These are phyloP conservation scores for Starmerella apicola DNA, from an alignment of 805 yeast species.

Conservation along the genomic window DNA sequence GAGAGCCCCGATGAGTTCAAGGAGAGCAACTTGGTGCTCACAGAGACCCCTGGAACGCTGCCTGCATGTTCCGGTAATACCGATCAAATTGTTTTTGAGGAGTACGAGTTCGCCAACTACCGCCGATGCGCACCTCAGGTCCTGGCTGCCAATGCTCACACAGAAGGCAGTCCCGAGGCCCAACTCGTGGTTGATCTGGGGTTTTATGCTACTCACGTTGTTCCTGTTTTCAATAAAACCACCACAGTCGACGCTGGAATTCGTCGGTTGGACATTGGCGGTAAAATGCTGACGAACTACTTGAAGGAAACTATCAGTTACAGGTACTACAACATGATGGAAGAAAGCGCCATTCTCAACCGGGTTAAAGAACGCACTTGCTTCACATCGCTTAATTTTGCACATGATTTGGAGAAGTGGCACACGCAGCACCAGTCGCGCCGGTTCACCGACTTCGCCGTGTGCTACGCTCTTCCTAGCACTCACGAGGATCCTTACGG, in stretches of 20 bases:
- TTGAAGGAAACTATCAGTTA: conserved; percentile 76
- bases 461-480: conserved; percentile 67
- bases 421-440: conserved; percentile 18
- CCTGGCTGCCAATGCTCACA: conserved; percentile 18
- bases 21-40: conserved; percentile 51
- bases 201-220: conserved; percentile 71
- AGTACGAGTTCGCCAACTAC: conserved; percentile 64
- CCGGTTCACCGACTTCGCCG: conserved; percentile 26
- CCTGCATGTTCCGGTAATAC: conserved; percentile 72
- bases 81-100: conserved; percentile 90
- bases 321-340: conserved; percentile 84
- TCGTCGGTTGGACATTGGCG: conserved; percentile 72
- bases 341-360: conserved; percentile 75
- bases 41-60: conserved; percentile 71
- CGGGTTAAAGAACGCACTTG: conserved; percentile 71
- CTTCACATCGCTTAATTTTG: conserved; percentile 53
- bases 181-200: conserved; percentile 80
- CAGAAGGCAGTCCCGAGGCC: conserved; percentile 35
- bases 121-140: conserved; percentile 42
- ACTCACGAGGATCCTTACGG: conserved; percentile 35
- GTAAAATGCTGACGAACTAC: conserved; percentile 69
- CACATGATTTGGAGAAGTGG: conserved; percentile 33
- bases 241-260: conserved; percentile 75
- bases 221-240: conserved; percentile 71
- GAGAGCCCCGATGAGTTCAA: conserved; percentile 28